These are phyloP conservation scores for Blastobotrys persicus DNA, from an alignment of 1,139 yeast species.

Conservation along the genomic window DNA sequence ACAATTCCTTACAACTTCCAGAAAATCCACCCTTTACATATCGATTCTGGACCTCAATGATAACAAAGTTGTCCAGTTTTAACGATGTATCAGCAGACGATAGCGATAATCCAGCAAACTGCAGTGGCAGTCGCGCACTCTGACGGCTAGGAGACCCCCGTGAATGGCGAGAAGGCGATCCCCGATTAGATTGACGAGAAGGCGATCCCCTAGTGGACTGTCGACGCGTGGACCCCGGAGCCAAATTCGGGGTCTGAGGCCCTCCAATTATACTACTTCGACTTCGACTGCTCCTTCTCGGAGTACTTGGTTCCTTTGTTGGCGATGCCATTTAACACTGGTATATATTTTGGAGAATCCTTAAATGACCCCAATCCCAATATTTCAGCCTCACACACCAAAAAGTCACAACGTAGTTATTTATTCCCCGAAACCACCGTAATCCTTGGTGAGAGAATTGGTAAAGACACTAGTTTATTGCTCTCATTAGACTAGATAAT, in stretches of 20 bases:
- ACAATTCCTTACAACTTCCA: neutral
- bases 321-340: slow-evolving; percentile 2
- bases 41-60: slow-evolving; percentile 5
- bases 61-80: slow-evolving; percentile 3
- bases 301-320: slow-evolving; percentile 1
- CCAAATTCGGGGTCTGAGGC: slow-evolving; percentile 1
- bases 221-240: neutral
- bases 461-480: too few species aligned
- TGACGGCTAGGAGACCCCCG: slow-evolving; percentile 1
- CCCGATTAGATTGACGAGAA: neutral
- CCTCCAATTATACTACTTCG: neutral
- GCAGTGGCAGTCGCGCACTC: slow-evolving; percentile 4
- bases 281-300: neutral
- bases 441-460: too few species aligned
- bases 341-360: too few species aligned
- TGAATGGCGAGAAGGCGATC: neutral
- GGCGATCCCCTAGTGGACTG: slow-evolving; percentile 1
- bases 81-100: slow-evolving; percentile 6
- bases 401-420: too few species aligned
- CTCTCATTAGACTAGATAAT: neutral
- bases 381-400: too few species aligned
- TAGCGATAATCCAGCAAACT: slow-evolving; percentile 2
- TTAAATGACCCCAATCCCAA: too few species aligned
- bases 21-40: slow-evolving; percentile 3
- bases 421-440: too few species aligned